Conservation (phyloP, 2,329 filamentous ascomycete genomes). For the Phialemonium atrogriseum region DNA sequence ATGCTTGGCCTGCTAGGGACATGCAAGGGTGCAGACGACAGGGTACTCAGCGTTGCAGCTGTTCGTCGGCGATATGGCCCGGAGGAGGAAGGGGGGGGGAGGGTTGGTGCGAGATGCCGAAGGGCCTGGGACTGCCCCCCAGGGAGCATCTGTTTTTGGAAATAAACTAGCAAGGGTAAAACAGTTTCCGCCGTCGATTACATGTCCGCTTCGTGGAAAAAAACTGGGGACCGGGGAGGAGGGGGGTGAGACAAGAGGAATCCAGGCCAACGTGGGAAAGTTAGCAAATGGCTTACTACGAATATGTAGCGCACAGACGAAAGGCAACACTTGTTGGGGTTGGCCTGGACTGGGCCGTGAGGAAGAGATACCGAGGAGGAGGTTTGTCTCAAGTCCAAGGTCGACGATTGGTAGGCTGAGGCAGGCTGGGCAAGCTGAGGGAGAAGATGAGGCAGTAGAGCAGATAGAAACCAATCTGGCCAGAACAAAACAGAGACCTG, state of each 20-base stretch:
- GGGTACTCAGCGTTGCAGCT: constrained; percentile 17
- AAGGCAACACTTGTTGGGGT: constrained; percentile 5
- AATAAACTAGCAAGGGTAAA: too few species aligned
- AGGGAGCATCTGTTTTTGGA: constrained; percentile 1
- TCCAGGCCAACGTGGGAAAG: too few species aligned
- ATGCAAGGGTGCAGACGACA: constrained; percentile 28
- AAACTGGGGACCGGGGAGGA: too few species aligned
- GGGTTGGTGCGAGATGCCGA: constrained; percentile 18
- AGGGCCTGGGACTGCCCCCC: neutral
- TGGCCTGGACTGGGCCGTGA: constrained; percentile 10
- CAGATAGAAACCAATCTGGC: constrained; percentile 3
- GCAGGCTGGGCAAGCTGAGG: constrained; percentile 3
- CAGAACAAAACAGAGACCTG: constrained; percentile 7
- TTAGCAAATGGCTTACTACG: too few species aligned
- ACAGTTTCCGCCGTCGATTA: too few species aligned
- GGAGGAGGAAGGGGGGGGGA: constrained; percentile 15
- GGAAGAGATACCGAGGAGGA: constrained; percentile 22
- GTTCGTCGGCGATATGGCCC: constrained; percentile 1
- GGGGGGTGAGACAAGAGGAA: too few species aligned
- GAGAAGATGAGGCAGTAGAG: constrained; percentile 3
- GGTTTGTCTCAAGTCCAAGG: constrained; percentile 28
- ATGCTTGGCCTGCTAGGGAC: constrained; percentile 28
- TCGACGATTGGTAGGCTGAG: constrained; percentile 6
- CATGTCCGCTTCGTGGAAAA: too few species aligned
- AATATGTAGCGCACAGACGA: too few species aligned